These are phyloP conservation scores for Thielaviopsis euricoi DNA, from an alignment of 2,329 filamentous ascomycete species.

Conservation along the genomic window DNA sequence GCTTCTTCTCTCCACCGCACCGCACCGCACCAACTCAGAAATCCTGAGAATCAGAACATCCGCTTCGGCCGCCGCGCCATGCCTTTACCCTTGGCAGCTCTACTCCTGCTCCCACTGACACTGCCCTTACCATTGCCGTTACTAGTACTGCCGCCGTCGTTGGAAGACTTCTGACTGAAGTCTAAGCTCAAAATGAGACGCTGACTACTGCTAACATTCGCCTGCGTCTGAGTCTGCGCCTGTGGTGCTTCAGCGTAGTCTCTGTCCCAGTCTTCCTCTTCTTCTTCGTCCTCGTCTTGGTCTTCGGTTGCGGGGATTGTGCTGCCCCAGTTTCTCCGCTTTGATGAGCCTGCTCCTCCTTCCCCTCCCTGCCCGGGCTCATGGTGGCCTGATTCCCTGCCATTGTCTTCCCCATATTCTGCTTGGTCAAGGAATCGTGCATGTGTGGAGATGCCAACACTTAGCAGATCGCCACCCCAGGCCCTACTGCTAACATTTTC, in stretches of 20 bases:
- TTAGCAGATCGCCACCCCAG: constrained; percentile 8
- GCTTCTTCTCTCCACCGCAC: no score
- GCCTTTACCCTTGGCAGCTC: background rate
- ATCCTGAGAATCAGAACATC: background rate
- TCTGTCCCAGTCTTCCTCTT: no score
- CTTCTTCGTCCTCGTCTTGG: no score
- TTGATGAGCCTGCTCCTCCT: no score
- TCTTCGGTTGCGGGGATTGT: no score
- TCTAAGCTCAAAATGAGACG: constrained; percentile 7
- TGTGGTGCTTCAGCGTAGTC: background rate
- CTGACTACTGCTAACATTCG: constrained; percentile 1
- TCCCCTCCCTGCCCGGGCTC: no score
- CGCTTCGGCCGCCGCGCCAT: constrained; percentile 2
- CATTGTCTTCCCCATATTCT: no score
- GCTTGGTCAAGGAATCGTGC: no score
- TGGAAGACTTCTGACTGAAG: background rate
- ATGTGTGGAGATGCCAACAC: no score
- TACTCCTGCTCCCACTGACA: background rate
- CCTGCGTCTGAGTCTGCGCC: background rate
- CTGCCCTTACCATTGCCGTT: background rate
- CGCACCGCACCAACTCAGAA: background rate
- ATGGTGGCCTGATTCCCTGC: no score
- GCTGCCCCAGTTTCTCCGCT: no score
- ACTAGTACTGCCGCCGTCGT: background rate
- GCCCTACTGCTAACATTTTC: background rate